A percentile compares a stretch with the other conserved stretches of the same genome.
Evolutionary conservation across 768 basidiomycete genomes (phyloP).

Genomic region (Glaciozyma antarctica): DNA sequence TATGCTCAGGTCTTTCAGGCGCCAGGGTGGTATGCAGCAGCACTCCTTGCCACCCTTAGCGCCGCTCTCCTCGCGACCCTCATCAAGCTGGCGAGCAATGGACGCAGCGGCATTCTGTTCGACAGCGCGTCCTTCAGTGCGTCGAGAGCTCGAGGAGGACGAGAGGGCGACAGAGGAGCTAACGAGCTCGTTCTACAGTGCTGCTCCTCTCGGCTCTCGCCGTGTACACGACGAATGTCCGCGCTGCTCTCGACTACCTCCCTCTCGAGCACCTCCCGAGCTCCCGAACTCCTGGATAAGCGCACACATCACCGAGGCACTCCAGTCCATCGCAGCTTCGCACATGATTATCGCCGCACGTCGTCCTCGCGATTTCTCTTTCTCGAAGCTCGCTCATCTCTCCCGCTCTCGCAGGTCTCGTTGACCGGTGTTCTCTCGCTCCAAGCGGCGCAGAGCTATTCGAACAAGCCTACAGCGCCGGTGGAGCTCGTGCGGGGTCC

Average conservation of each 20-base stretch:
- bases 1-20: neutral
- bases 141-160: neutral
- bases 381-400: neutral
- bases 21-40: neutral
- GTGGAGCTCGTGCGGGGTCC: neutral
- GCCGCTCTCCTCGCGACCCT: neutral
- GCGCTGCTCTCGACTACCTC: conserved; percentile 27
- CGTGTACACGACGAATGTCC: conserved; percentile 26
- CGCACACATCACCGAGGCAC: neutral
- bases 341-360: conserved; percentile 28
- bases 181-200: conserved; percentile 8
- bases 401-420: conserved; percentile 5
- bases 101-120: neutral
- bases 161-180: neutral
- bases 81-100: neutral
- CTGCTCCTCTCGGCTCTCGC: conserved; percentile 22
- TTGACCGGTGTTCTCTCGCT: conserved; percentile 25
- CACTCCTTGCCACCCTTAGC: neutral
- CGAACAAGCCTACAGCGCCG: neutral
- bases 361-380: neutral
- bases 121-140: neutral
- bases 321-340: neutral
- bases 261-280: conserved; percentile 8
- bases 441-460: conserved; percentile 24
- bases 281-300: neutral